Evolutionary conservation across 768 basidiomycete species (phyloP), one percentile per base, ranked within the genome.

Genomic region (Basidioascus undulatus): DNA sequence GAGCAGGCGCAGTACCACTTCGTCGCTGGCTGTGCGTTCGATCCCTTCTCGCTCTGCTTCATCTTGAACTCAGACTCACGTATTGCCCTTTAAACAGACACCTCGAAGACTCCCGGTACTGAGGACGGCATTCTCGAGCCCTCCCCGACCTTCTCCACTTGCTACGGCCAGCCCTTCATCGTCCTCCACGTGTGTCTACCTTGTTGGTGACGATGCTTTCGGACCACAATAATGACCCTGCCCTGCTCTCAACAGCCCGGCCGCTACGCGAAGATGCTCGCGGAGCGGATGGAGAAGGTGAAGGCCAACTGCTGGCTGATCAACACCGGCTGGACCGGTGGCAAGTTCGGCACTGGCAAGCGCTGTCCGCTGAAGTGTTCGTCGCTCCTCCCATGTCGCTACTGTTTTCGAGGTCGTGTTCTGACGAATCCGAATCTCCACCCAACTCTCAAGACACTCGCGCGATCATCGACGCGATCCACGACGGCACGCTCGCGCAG

Each of bases 161-260:
- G 92, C 62, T 98, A 94, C 70, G 80, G 78, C 50, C 84, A 87
- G 32, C 92, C 92, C n/a, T 96, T 98, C 71, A 94, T 98, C 57
- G 76, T 94, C 50, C 79, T 92, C 42, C 89, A 92, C 61, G 35
- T 31, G 19, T 45, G 32, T n/a, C n/a, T n/a, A n/a, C n/a, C n/a
- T n/a, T n/a, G n/a, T 18, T 10, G 38, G 23, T 3, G 18, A 19
- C 25, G 12, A 12, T 20, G n/a, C 20, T 16, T 26, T 32, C 0
- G 9, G 13, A 16, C 11, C 41, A 43, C 6, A 39, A 37, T 28
- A 5, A 25, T 25, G 6, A 4, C 10, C 15, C 9, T 13, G n/a
- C 26, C 42, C 23, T 35, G 27, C 3, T 37, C 32, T 37, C 12
- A 24, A 39, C n/a, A 49, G 76, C 86, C 86, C 34, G 71, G 79